Evolutionary conservation across 2,329 filamentous ascomycete species (phyloP).

Genomic region (Aspergillus puulaauensis): DNA sequence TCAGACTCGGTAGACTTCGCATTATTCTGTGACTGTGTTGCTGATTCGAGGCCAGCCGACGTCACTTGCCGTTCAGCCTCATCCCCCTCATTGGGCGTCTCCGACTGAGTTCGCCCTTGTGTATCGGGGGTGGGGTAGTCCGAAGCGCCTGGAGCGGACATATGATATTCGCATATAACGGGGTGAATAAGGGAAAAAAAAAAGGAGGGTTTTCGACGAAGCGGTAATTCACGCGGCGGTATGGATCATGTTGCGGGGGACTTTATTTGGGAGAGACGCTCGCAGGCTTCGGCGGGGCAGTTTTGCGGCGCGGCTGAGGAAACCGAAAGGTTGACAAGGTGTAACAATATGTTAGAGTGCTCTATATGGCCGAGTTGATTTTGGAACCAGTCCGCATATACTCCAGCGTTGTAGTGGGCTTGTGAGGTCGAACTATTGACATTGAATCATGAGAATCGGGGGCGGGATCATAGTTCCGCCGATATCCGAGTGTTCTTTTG

Average conservation of each 20-base stretch:
- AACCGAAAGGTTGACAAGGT: background rate
- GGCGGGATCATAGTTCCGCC: slow-evolving; percentile 37
- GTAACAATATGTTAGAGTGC: background rate
- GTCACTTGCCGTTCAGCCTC: slow-evolving; percentile 23
- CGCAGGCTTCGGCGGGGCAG: slow-evolving; percentile 2
- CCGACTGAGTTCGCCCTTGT: slow-evolving; percentile 24
- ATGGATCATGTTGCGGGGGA: slow-evolving; percentile 26
- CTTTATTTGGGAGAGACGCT: slow-evolving; percentile 1
- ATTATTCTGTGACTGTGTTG: slow-evolving; percentile 22
- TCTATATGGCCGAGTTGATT: background rate
- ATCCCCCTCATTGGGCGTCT: slow-evolving; percentile 19
- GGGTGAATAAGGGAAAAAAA: slow-evolving; percentile 9
- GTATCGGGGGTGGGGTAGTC: slow-evolving; percentile 23
- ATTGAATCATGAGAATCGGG: slow-evolving; percentile 39
- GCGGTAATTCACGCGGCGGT: slow-evolving; percentile 22
- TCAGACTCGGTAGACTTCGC: slow-evolving; percentile 12
- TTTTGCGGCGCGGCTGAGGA: background rate
- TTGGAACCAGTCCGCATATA: background rate
- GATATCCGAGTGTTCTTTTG: slow-evolving; percentile 16
- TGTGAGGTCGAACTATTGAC: slow-evolving; percentile 6
- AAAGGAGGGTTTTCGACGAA: background rate
- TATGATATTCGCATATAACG: slow-evolving; percentile 45
- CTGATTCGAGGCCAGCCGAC: slow-evolving; percentile 18
- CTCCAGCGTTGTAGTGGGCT: background rate
- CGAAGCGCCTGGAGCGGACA: slow-evolving; percentile 33